Percentiles rank a stretch among this genome's conserved stretches.
Conservation (phyloP, 192 early-diverging fungal genomes). For the Glomus cerebriforme region DNA sequence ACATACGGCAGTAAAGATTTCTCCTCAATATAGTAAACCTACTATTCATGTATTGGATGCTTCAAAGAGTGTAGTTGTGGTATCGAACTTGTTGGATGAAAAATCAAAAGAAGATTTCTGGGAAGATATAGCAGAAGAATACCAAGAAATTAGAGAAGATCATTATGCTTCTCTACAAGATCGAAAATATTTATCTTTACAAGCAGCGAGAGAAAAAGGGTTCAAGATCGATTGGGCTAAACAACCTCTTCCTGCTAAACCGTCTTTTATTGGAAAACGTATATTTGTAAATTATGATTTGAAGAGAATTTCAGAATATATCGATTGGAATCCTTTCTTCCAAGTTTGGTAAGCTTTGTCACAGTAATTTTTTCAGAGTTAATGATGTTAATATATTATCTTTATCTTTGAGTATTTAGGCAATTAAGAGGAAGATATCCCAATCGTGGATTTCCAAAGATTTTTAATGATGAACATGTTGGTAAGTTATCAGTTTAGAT, state of each 20-base stretch:
- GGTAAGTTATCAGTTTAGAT: conserved; percentile 39
- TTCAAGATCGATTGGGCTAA: conserved; percentile 72
- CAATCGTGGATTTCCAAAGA: conserved; percentile 96
- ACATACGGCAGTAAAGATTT: conserved; percentile 96
- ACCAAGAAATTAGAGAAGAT: conserved; percentile 91
- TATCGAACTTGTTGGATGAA: conserved; percentile 78
- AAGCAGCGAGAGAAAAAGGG: conserved; percentile 65
- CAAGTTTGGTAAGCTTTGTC: conserved; percentile 71
- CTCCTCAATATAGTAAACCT: conserved; percentile 80
- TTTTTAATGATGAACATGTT: conserved; percentile 94
- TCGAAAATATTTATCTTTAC: conserved; percentile 71
- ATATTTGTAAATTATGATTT: conserved; percentile 79
- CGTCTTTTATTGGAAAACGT: conserved; percentile 80
- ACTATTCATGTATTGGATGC: conserved; percentile 91
- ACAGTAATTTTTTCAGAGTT: background rate
- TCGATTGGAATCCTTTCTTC: conserved; percentile 99
- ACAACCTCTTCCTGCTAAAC: conserved; percentile 71
- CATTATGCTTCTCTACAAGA: conserved; percentile 92
- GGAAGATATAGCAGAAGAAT: conserved; percentile 88
- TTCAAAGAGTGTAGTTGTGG: conserved; percentile 89
- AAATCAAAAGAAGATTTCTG: conserved; percentile 82
- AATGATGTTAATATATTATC: background rate
- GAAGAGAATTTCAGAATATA: conserved; percentile 73
- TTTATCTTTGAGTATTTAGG: conserved; percentile 21
- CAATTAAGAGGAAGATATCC: conserved; percentile 95